A percentile compares a stretch with the other conserved stretches of the same genome.
These are phyloP conservation scores for Rhodotorula sp. DNA, from an alignment of 1,284 basidiomycete species.

Conservation along the genomic window DNA sequence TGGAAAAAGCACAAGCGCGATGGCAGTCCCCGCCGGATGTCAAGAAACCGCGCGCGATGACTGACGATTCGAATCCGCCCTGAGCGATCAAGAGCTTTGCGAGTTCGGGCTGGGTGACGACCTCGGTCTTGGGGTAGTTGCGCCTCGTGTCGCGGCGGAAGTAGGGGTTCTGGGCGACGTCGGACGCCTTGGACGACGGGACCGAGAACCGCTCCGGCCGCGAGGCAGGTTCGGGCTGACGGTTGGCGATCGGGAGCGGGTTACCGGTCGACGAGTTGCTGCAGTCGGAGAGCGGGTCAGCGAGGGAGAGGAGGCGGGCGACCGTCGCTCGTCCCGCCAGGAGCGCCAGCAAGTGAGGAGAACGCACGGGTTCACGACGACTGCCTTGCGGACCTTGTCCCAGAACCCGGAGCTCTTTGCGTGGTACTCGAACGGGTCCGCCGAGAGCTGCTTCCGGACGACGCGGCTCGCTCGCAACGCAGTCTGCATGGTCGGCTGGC, in stretches of 20 bases:
- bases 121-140: conserved; percentile 23
- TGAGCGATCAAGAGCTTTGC: conserved; percentile 37
- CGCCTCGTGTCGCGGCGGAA: conserved; percentile 37
- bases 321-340: too few species aligned
- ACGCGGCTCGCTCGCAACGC: conserved; percentile 12
- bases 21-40: too few species aligned
- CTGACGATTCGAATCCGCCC: conserved; percentile 37
- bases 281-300: neutral
- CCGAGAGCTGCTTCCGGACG: conserved; percentile 8
- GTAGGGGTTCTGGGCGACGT: conserved; percentile 41
- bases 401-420: conserved; percentile 12
- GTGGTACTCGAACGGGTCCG: conserved; percentile 28
- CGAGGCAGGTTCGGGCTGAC: conserved; percentile 37
- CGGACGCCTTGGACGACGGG: conserved; percentile 38
- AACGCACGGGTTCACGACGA: conserved; percentile 39
- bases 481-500: neutral
- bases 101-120: conserved; percentile 33
- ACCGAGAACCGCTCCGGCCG: conserved; percentile 40
- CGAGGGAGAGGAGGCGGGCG: neutral
- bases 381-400: conserved; percentile 25
- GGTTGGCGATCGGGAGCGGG: conserved; percentile 25
- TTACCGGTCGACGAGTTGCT: conserved; percentile 35
- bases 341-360: neutral
- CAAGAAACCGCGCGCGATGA: neutral
- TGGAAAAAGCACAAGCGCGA: too few species aligned